Conservation (phyloP, 169 alveolate genomes). For the Plasmodium cynomolgi region DNA sequence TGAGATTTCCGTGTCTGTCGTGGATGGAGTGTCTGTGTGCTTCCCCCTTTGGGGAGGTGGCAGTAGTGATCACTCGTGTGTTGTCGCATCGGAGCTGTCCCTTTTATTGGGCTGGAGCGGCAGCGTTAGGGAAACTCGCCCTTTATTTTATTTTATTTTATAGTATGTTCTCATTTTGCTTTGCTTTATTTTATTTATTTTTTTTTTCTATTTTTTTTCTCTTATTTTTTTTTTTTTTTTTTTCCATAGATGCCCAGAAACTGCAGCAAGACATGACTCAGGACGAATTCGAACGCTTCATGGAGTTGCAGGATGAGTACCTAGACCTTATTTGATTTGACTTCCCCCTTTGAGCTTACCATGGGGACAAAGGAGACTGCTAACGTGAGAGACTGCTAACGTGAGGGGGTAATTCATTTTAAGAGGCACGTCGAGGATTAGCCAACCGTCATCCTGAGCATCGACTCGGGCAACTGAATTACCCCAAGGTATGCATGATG, state of each 20-base stretch:
- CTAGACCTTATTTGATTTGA: conserved; percentile 16
- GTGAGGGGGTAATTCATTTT: too few relatives aligned
- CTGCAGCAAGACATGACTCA: conserved; percentile 69
- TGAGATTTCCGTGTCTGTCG: too few relatives aligned
- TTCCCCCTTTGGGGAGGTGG: too few relatives aligned
- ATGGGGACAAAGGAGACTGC: too few relatives aligned
- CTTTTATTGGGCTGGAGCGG: too few relatives aligned
- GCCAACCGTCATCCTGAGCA: not conserved
- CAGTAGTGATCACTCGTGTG: too few relatives aligned
- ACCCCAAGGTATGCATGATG: not conserved
- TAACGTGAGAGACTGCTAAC: too few relatives aligned
- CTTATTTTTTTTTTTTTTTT: not conserved
- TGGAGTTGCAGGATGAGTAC: conserved; percentile 56
- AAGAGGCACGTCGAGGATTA: too few relatives aligned
- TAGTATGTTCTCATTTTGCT: not conserved
- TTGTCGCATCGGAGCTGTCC: too few relatives aligned
- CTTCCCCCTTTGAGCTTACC: too few relatives aligned
- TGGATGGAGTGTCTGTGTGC: not conserved
- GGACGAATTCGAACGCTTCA: conserved; percentile 52
- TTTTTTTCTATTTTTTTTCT: not conserved
- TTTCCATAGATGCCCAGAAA: conserved; percentile 54
- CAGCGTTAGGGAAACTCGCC: not conserved
- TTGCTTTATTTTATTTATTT: not conserved
- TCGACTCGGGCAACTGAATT: not conserved
- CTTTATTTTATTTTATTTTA: too few relatives aligned